phyloP scores from a whole-genome alignment of 129 eudicot genomes.

The Pseudognaphalium luteoalbum region DNA sequence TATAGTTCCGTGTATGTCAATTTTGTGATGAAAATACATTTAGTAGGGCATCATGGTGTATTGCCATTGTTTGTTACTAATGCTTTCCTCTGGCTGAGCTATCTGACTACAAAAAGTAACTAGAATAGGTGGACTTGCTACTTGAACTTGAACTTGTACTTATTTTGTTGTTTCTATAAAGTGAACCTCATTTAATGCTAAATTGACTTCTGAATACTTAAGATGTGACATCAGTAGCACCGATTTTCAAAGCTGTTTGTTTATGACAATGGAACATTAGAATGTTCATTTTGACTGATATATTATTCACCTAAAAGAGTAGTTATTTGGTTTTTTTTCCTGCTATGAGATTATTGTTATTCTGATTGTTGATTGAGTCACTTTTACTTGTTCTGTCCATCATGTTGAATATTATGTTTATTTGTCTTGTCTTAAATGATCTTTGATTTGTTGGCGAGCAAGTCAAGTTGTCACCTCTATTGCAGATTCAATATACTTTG shows the following conservation, averaged over 20 bases:
- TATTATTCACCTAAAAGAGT: background rate
- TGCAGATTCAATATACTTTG: background rate
- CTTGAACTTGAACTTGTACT: background rate
- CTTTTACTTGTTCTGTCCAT: background rate
- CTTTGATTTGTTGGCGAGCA: background rate
- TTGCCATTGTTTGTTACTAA: background rate
- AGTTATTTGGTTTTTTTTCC: background rate
- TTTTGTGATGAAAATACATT: background rate
- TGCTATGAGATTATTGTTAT: background rate
- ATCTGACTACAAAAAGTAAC: too few relatives aligned
- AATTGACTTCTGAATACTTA: background rate
- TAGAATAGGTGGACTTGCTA: too few relatives aligned
- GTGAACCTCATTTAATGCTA: background rate
- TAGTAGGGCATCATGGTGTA: background rate
- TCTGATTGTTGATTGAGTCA: background rate
- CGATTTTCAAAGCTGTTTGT: background rate
- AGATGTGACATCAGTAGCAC: background rate
- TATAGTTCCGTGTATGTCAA: background rate
- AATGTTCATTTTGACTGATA: background rate
- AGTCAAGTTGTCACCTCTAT: background rate
- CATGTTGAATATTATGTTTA: background rate
- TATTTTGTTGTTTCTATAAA: too few relatives aligned
- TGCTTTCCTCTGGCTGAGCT: too few relatives aligned
- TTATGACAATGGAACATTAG: background rate
- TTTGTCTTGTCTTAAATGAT: background rate